phyloP scores from a whole-genome alignment of 2,329 filamentous ascomycete genomes.

The Chaetomiaceae sp. region DNA sequence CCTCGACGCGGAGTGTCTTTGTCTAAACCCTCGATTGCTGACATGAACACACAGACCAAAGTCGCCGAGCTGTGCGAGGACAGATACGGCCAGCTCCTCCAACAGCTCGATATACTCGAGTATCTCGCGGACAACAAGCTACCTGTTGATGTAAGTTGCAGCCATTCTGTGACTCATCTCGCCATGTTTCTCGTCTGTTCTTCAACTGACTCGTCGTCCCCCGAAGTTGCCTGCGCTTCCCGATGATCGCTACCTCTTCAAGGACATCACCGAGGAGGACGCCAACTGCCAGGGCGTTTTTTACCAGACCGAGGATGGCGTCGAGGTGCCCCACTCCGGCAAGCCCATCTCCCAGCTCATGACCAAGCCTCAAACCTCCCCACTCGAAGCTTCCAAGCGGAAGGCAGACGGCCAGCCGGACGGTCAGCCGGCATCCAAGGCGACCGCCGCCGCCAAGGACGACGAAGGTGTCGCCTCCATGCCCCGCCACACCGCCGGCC shows the following conservation, averaged over 20 bases:
- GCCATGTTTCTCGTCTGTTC: neutral
- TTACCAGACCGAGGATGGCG: constrained; percentile 33
- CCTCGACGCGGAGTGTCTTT: too few relatives aligned
- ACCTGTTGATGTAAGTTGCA: constrained; percentile 43
- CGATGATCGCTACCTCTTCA: constrained; percentile 42
- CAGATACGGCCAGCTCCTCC: constrained; percentile 41
- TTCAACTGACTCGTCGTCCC: constrained; percentile 7
- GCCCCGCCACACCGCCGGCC: constrained; percentile 37
- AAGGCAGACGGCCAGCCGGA: constrained; percentile 46
- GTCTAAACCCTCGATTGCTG: too few relatives aligned
- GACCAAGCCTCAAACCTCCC: constrained; percentile 25
- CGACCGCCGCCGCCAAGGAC: constrained; percentile 28
- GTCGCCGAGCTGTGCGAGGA: constrained; percentile 34
- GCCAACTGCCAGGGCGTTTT: constrained; percentile 40
- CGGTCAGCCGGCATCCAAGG: constrained; percentile 45
- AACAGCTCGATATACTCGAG: constrained; percentile 40
- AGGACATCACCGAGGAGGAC: constrained; percentile 39
- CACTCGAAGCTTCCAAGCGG: constrained; percentile 40
- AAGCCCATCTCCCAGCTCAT: constrained; percentile 33
- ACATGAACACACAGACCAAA: constrained; percentile 19
- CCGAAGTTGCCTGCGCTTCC: constrained; percentile 17
- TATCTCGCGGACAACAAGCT: constrained; percentile 38
- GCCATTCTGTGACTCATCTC: neutral
- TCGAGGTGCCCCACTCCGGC: constrained; percentile 39
- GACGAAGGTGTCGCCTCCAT: constrained; percentile 29